Evolutionary conservation across 768 basidiomycete species (phyloP), one percentile per base, ranked within the genome.

Genomic region (Amylocystis lapponica): DNA sequence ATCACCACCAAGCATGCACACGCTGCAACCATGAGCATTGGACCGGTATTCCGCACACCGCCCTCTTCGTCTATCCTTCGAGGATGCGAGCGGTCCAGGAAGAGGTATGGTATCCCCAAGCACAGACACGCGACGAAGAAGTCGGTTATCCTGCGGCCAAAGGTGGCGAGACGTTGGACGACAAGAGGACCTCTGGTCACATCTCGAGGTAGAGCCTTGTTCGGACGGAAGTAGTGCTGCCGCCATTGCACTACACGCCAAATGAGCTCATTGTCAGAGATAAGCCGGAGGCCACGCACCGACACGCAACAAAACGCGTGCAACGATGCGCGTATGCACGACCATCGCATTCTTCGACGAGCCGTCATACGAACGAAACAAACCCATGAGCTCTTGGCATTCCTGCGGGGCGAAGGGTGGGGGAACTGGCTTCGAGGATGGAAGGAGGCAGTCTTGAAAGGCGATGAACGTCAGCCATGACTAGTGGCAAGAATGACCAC

Each of bases 21-120:
- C 2, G 78, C 83, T 11, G 83, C 79, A 27, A 83, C 60, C 41
- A 83, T 58, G 43, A 89, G 71, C 57, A 83, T 63, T 0, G 84
- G 79, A 4, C 74, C 74, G 3, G 74, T 55, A 34, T 50, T 58
- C 33, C 61, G 62, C 27, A 67, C 48, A 14, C 78, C 78, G 40
- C 76, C 72, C 59, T 86, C 86, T 38, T 79, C 73, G 56, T 86
- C 84, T 25, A 72, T 54, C 16, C 75, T 60, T 34, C 72, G 71
- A 46, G 67, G 61, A 32, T 69, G 64, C 9, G 71, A 55, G 39
- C 79, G 75, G 39, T 76, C 74, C 50, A 77, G 61, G 66, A 88
- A 86, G 45, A 90, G 61, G 61, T 82, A 88, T 1, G 88, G 88
- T 37, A 91, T 80, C 2, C 88, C 88, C 9, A 91, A 72, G 55